phyloP scores from a whole-genome alignment of 257 asterid species.

The Salvia splendens region DNA sequence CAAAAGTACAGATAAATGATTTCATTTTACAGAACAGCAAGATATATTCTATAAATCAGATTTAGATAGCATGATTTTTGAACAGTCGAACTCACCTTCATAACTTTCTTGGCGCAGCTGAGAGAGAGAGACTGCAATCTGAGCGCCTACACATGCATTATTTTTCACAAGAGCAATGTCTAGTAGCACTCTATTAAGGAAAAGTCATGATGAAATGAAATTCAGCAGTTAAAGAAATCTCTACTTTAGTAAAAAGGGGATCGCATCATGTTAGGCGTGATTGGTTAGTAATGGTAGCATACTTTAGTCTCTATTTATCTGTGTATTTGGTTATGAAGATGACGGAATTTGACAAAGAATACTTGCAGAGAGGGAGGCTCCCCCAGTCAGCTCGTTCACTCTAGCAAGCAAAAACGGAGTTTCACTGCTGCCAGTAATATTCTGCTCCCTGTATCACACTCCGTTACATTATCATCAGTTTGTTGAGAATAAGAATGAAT shows the following conservation, averaged over 20 bases:
- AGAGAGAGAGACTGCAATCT: constrained; percentile 76
- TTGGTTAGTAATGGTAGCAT: not conserved
- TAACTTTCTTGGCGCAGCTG: constrained; percentile 43
- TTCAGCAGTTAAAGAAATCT: not conserved
- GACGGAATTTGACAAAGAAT: constrained; percentile 47
- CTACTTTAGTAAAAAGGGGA: not conserved
- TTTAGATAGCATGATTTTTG: not conserved
- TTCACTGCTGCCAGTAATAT: constrained; percentile 78
- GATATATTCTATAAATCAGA: not conserved
- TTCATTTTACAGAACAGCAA: not conserved
- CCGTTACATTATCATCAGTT: constrained; percentile 20
- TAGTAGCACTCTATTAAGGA: constrained; percentile 44
- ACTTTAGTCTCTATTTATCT: constrained; percentile 18
- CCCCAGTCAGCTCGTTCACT: constrained; percentile 90
- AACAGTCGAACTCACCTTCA: constrained; percentile 36
- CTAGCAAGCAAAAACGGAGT: constrained; percentile 92
- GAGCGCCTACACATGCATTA: constrained; percentile 79
- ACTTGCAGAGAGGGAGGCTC: constrained; percentile 92
- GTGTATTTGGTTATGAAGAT: constrained; percentile 2
- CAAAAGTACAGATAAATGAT: not conserved
- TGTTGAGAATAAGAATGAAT: not conserved
- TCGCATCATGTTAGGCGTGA: not conserved
- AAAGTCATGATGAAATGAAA: constrained; percentile 28
- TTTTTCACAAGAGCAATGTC: constrained; percentile 92
- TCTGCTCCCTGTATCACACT: constrained; percentile 64